Base-by-base conservation (phyloP, 2,329 filamentous ascomycete genomes). In the Lachnellula hyalina region DNA sequence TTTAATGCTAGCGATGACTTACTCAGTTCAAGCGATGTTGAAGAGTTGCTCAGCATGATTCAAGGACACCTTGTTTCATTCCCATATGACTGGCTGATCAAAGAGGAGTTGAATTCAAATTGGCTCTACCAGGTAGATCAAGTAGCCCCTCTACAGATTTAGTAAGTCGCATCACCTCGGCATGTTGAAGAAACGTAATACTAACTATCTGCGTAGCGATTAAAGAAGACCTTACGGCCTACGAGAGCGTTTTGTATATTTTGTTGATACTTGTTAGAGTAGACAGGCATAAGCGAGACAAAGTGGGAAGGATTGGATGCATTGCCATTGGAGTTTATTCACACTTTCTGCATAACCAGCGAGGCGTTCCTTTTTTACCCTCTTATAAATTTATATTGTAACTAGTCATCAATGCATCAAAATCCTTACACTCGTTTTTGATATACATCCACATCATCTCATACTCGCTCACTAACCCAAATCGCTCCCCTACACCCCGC, bases 81-180 rank as follows among this genome's bases (percentile, higher is more conserved):
- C 77, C 94, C 94, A 5, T 96, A 97, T 72, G 90, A 99, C 67
- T 99, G 95, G 91, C 82, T 96, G 52, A 82, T 88, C 64, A 88
- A 86, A 53, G 94, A 97, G 74, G 94, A 97, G 75, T 84, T 86
- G 67, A 92, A 90, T 62, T 90, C 91, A 54, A 96, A 96, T 69
- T 99, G 94, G 94, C 81, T 96, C 59, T 97, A 96, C 73, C 90
- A 93, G 68, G 90, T 97, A 53, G 94, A 99, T 71, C 87, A 95
- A 71, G 86, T 99, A 69, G 95, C 94, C 65, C 94, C 94, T 54
- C 78, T 99, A 73, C 91, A 96, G 74, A 97, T 99, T 67, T 99
- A 99, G 89, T 90, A 79, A 85, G 87, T 80, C 40, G 25, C 41
- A 15, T 34, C 35, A 12, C 23, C 19, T 19, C 25, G 17, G 49